Conservation (phyloP, 2,329 filamentous ascomycete genomes). For the Clathrospora elynae region DNA sequence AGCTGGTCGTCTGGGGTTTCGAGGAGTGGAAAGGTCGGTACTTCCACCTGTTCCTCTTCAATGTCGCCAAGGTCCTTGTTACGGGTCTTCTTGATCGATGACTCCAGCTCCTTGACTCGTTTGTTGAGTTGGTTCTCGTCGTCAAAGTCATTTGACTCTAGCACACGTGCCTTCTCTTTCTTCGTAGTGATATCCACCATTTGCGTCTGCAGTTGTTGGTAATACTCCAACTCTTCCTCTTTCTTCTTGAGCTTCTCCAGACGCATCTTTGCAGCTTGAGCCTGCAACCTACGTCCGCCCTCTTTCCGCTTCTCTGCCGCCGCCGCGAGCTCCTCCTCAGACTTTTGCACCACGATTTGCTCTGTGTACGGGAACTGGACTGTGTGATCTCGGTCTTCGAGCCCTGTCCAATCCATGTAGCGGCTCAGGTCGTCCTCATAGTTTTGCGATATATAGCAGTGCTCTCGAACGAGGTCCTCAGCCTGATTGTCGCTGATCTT, state of each 20-base stretch:
- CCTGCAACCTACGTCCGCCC: conserved; percentile 85
- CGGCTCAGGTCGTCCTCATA: conserved; percentile 77
- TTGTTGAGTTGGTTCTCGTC: conserved; percentile 86
- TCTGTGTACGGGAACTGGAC: conserved; percentile 95
- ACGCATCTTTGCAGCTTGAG: conserved; percentile 96
- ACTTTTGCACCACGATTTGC: conserved; percentile 87
- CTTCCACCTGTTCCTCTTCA: conserved; percentile 76
- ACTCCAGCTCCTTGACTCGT: conserved; percentile 85
- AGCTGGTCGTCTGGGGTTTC: conserved; percentile 90
- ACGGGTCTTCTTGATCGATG: conserved; percentile 83
- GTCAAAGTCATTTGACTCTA: conserved; percentile 90
- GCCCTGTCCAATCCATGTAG: conserved; percentile 87
- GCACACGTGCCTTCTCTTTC: conserved; percentile 74
- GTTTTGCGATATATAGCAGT: conserved; percentile 85
- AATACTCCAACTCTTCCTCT: conserved; percentile 93
- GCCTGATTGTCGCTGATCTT: conserved; percentile 87
- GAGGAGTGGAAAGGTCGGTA: conserved; percentile 83
- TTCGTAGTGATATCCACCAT: conserved; percentile 80
- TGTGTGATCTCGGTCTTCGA: conserved; percentile 86
- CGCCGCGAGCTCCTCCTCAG: conserved; percentile 85
- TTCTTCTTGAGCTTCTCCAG: conserved; percentile 94
- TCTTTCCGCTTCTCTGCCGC: conserved; percentile 96
- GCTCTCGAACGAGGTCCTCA: conserved; percentile 82
- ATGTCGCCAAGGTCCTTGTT: conserved; percentile 90
- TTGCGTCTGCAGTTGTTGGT: conserved; percentile 77